Evolutionary conservation across 2,329 filamentous ascomycete species (phyloP), one percentile per base, ranked within the genome.

Genomic region (Drechslerella stenobrocha): DNA sequence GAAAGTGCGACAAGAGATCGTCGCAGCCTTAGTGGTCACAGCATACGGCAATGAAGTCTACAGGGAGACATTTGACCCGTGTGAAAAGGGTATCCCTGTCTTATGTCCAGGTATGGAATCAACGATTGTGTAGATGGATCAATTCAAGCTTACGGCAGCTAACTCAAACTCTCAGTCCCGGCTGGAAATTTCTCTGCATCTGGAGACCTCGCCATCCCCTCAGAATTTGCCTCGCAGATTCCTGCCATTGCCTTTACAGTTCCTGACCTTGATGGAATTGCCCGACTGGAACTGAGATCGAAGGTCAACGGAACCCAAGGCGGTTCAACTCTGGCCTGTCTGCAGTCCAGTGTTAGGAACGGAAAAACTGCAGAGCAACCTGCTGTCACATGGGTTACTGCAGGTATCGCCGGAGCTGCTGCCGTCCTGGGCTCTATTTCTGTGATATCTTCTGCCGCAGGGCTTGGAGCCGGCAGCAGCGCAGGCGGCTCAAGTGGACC

Each of bases 161-260:
- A 70, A 74, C 23, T 18, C 24, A 7, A 23, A 37, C 11, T 28
- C 37, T 44, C 63, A 87, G 87, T 96, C 6, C 90, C 91, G 9
- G 79, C 80, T 2, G 88, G 89, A 22, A 78, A 77, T 3, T 98
- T 97, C 74, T 77, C 83, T 11, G 90, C 92, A 5, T 78, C 79
- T 42, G 92, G 90, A 46, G 79, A 78, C 2, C 87, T 93, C 75
- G 77, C 80, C 26, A 88, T 98, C 35, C 88, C 90, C 13, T 77
- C 82, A 0, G 74, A 85, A 67, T 92, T 86, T 74, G 85, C 89
- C 58, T 81, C 81, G 55, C 78, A 87, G 77, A 92, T 98, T 37
- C 93, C 93, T 1, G 79, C 84, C 1, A 95, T 98, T 71, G 92
- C 92, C 9, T 98, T 96, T 78, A 83, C 84, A 67, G 81, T 98